These are phyloP conservation scores for Backusella tarrabulga DNA, from an alignment of 192 early-diverging fungal species.

Conservation along the genomic window DNA sequence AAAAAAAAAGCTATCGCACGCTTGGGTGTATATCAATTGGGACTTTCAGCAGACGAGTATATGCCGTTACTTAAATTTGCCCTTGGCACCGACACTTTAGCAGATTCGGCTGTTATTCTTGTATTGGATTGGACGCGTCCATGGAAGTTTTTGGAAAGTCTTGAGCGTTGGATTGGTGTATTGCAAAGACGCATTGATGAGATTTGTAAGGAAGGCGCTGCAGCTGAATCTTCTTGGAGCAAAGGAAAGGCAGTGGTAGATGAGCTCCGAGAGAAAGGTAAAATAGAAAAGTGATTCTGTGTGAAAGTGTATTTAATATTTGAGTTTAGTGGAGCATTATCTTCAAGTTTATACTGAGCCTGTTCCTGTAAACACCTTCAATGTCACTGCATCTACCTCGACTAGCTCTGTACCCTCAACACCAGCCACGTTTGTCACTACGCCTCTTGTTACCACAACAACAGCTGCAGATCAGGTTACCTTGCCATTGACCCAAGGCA, in stretches of 20 bases:
- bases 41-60: slow-evolving; percentile 65
- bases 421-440: slow-evolving; percentile 28
- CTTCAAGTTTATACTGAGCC: slow-evolving; percentile 72
- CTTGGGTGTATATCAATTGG: slow-evolving; percentile 79
- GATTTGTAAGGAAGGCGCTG: slow-evolving; percentile 52
- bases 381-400: slow-evolving; percentile 23
- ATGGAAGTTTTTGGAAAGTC: slow-evolving; percentile 79
- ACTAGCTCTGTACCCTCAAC: slow-evolving; percentile 31
- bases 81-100: slow-evolving; percentile 62
- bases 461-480: slow-evolving; percentile 53
- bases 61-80: slow-evolving; percentile 71
- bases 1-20: slow-evolving; percentile 54
- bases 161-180: slow-evolving; percentile 78
- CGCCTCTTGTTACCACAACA: slow-evolving; percentile 32
- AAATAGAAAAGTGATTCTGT: not conserved
- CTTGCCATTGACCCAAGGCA: slow-evolving; percentile 75
- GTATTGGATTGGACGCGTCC: slow-evolving; percentile 91
- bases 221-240: slow-evolving; percentile 52
- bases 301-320: not conserved
- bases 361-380: slow-evolving; percentile 6
- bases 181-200: slow-evolving; percentile 56
- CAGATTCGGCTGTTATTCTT: slow-evolving; percentile 67
- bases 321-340: slow-evolving; percentile 58
- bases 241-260: slow-evolving; percentile 66
- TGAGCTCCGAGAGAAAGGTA: slow-evolving; percentile 66